Evolutionary conservation across 2,329 filamentous ascomycete genomes (phyloP), one percentile per base, ranked within the genome.

Genomic region (Penicillium digitatum): DNA sequence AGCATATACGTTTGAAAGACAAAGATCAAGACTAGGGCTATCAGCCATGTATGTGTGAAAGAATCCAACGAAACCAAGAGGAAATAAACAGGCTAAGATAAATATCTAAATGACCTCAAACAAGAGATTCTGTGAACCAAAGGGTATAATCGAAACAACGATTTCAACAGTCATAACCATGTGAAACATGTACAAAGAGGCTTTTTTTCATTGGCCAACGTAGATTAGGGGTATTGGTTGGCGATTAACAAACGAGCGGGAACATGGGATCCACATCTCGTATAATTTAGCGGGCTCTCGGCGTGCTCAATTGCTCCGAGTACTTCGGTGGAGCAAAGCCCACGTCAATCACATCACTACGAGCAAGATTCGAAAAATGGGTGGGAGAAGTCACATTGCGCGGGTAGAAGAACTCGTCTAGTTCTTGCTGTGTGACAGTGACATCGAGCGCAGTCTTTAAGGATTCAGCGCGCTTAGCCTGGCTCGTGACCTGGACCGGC

Each of bases 401-500:
- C 8, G 69, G 69, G 9, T 53, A 40, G 52, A 70, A 72, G 47
- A 67, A 69, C 26, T 62, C 64, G 12, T 70, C 63, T 11, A 68
- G 48, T 42, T 69, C 66, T 22, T 61, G 64, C 31, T 68, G 64
- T 6, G 65, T 63, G 14, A 67, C 61, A 6, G 59, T 35, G 6
- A 65, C 45, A 7, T 51, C 59, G 2, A 60, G 42, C 1, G 48
- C 26, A 4, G 54, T 50, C 49, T 60, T 63, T 4, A 57, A 7
- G 0, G 57, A 44, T 10, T 52, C 51, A 2, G 45, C 52, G 12
- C 44, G 48, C 24, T 59, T 61, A 3, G 62, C 44, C 22, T 57
- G 62, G 31, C 64, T 68, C 12, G 64, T 69, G 39, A 80, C 62
- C 61, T 79, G 77, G 22, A 79, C 67, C 0, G 78, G 78, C 0